phyloP scores from a whole-genome alignment of 108 stramenopile genomes.

The Schizochytrium sp. region DNA sequence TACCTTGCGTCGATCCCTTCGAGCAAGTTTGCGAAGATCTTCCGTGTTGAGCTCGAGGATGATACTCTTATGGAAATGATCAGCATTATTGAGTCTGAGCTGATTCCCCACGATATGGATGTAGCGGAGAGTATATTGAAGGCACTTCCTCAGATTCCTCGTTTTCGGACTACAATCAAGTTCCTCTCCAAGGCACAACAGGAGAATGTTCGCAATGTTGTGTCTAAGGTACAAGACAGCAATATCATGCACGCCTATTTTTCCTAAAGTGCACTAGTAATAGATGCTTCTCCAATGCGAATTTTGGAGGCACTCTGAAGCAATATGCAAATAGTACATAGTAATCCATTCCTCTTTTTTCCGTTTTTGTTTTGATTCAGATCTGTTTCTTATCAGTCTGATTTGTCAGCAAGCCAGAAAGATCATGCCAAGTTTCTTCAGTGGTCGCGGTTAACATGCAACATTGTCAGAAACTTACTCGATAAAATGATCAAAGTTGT shows the following conservation, averaged over 20 bases:
- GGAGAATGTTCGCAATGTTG: not conserved
- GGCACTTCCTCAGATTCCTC: not conserved
- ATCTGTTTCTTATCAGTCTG: too few relatives aligned
- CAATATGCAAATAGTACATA: too few relatives aligned
- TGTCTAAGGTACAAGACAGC: not conserved
- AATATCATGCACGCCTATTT: not conserved
- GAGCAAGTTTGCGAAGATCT: not conserved
- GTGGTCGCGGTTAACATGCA: too few relatives aligned
- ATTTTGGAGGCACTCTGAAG: too few relatives aligned
- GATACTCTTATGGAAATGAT: constrained; percentile 55
- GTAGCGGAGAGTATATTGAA: not conserved
- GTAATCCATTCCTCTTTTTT: too few relatives aligned
- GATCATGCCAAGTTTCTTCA: too few relatives aligned
- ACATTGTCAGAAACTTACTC: too few relatives aligned
- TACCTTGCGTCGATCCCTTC: constrained; percentile 9
- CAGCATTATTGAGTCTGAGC: not conserved
- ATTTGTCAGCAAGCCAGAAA: too few relatives aligned
- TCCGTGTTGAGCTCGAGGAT: constrained; percentile 49
- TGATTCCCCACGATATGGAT: constrained; percentile 15
- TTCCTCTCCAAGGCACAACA: constrained; percentile 32
- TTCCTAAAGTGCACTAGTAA: too few relatives aligned
- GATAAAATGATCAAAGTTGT: too few relatives aligned
- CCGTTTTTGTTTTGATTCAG: too few relatives aligned
- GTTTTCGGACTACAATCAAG: not conserved
- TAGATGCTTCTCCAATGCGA: too few relatives aligned